Evolutionary conservation across 2,329 filamentous ascomycete genomes (phyloP), one percentile per base, ranked within the genome.

Genomic region (Alternaria angustiovoidea): DNA sequence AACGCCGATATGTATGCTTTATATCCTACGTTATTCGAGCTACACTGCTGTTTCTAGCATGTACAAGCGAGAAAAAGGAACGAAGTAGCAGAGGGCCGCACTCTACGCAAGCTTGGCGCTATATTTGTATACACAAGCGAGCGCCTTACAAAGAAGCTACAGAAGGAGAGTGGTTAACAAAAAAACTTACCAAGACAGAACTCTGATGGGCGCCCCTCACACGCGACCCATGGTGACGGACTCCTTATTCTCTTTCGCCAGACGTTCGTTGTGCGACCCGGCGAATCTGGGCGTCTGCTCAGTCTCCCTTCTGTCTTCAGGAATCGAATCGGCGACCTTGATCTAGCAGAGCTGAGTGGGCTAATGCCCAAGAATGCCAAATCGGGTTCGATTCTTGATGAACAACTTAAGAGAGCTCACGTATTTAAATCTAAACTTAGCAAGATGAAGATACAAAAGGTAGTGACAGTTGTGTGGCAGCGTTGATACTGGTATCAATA

Each of bases 251-350:
- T 51, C 20, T 26, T 18, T n/a, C 9, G 42, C 30, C 54, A 57
- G 48, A 57, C 47, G 16, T 22, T 39, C n/a, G 34, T 18, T 39
- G n/a, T 38, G n/a, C 30, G 41, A 44, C 39, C 30, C 51, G 7
- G 49, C 11, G 38, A 34, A 32, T 41, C 30, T 47, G 52, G 22
- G 36, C n/a, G 32, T 54, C 48, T 48, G 49, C 36, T 34, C 32
- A 14, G 55, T 54, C 55, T 58, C 55, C 41, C 55, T 58, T 53
- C 55, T 58, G 42, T 58, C 43, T 8, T 41, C 7, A 9, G 26
- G 34, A 30, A 46, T 53, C 48, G 55, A 47, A 53, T 30, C 16
- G 22, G 41, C 32, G 41, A 24, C 41, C 26, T 26, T 39, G 22
- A 34, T 30, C 48, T 52, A 18, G 26, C 26, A 20, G 16, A 30